These are phyloP conservation scores for Dryas alaskensis DNA, from an alignment of 306 rosid genomes.

Conservation along the genomic window DNA sequence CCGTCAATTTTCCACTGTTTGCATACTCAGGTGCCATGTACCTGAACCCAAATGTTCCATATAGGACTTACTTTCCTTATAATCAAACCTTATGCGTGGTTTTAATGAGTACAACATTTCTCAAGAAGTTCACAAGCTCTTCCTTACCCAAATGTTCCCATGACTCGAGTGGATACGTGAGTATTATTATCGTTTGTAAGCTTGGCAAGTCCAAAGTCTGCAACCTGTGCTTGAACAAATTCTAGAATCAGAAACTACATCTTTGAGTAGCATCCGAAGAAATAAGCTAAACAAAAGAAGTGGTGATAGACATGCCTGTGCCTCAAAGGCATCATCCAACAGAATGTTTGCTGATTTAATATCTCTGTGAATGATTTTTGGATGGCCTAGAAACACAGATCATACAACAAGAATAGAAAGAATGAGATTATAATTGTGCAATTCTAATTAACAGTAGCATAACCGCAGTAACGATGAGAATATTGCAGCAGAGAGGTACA, in stretches of 20 bases:
- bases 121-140: neutral
- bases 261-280: neutral
- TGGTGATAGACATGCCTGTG: constrained; percentile 44
- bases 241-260: constrained; percentile 28
- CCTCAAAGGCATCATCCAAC: constrained; percentile 73
- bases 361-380: constrained; percentile 92
- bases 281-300: constrained; percentile 3
- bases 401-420: constrained; percentile 17
- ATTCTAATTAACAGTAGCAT: neutral
- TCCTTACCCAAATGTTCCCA: constrained; percentile 97
- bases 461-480: neutral
- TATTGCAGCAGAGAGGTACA: constrained; percentile 24
- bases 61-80: no score
- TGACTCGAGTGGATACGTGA: constrained; percentile 90
- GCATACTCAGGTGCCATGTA: constrained; percentile 99
- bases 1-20: constrained; percentile 88
- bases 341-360: constrained; percentile 91
- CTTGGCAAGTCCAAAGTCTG: constrained; percentile 95
- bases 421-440: neutral
- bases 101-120: neutral
- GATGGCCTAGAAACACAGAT: constrained; percentile 60
- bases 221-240: constrained; percentile 56
- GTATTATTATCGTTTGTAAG: constrained; percentile 65
- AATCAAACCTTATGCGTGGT: no score
- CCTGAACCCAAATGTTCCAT: constrained; percentile 33